Evolutionary conservation across 352 stramenopile genomes (phyloP).

Genomic region (Lagenidium giganteum): DNA sequence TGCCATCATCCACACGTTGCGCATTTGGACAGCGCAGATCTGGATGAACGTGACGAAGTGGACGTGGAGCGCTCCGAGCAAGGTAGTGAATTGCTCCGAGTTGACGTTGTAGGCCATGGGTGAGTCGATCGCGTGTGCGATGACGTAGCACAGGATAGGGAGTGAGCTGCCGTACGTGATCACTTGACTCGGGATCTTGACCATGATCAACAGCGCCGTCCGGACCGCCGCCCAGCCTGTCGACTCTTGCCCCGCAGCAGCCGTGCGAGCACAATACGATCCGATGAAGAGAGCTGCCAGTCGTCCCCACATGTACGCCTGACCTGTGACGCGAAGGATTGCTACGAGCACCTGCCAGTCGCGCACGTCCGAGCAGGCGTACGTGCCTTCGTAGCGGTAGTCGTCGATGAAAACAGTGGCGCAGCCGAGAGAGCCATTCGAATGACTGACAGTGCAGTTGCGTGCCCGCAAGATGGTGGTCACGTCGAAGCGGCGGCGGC

Average conservation of each 20-base stretch:
- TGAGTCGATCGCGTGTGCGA: conserved; percentile 23
- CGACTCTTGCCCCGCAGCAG: background rate
- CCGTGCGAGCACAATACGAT: background rate
- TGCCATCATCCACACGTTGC: conserved; percentile 31
- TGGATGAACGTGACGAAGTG: conserved; percentile 12
- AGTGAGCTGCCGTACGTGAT: conserved; percentile 22
- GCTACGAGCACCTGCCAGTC: background rate
- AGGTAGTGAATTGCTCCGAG: conserved; percentile 14
- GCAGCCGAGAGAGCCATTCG: no score
- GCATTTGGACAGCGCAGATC: conserved; percentile 25
- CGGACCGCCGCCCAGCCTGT: background rate
- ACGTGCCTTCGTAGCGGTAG: conserved; percentile 19
- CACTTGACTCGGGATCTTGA: conserved; percentile 20
- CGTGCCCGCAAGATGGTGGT: conserved; percentile 4
- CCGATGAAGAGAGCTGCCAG: conserved; percentile 3
- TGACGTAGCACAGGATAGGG: conserved; percentile 18
- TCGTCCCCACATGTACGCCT: conserved; percentile 17
- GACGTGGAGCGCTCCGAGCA: conserved; percentile 7
- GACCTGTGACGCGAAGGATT: conserved; percentile 2
- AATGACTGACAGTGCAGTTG: background rate
- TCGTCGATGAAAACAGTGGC: conserved; percentile 15
- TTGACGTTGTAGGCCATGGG: conserved; percentile 17
- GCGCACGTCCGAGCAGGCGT: background rate
- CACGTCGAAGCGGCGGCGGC: conserved; percentile 3
- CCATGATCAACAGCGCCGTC: conserved; percentile 1